Percentiles rank a stretch among this genome's conserved stretches.
These are phyloP conservation scores for Plasmodium knowlesi DNA, from an alignment of 169 alveolate species.

Conservation along the genomic window DNA sequence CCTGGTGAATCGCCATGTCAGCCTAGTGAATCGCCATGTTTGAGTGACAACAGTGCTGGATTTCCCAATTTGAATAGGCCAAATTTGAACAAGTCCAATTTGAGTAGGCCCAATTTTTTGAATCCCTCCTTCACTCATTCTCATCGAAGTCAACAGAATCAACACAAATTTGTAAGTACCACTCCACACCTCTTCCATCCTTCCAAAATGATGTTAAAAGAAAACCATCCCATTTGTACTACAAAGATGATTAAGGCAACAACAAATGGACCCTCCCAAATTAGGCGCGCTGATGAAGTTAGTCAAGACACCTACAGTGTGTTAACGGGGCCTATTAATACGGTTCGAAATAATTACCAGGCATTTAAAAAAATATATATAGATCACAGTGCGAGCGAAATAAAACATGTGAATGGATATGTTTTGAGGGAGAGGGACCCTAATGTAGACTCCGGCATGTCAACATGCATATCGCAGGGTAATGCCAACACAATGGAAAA, in stretches of 20 bases:
- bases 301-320: background rate
- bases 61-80: background rate
- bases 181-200: background rate
- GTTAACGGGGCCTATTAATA: background rate
- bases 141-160: background rate
- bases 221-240: background rate
- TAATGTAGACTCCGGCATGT: background rate
- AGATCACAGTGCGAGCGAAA: slow-evolving; percentile 9
- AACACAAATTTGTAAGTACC: background rate
- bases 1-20: background rate
- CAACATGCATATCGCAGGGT: background rate
- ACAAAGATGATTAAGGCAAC: background rate
- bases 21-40: background rate
- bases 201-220: background rate
- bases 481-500: background rate
- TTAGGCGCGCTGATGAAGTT: background rate
- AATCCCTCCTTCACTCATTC: background rate
- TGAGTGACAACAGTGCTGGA: background rate
- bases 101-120: background rate
- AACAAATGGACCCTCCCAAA: background rate
- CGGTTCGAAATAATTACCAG: background rate
- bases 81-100: background rate
- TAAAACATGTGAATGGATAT: background rate
- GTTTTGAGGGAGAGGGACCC: background rate
- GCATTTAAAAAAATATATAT: slow-evolving; percentile 15